Conservation (phyloP, 2,329 filamentous ascomycete genomes). For the Calonectria henricotiae region DNA sequence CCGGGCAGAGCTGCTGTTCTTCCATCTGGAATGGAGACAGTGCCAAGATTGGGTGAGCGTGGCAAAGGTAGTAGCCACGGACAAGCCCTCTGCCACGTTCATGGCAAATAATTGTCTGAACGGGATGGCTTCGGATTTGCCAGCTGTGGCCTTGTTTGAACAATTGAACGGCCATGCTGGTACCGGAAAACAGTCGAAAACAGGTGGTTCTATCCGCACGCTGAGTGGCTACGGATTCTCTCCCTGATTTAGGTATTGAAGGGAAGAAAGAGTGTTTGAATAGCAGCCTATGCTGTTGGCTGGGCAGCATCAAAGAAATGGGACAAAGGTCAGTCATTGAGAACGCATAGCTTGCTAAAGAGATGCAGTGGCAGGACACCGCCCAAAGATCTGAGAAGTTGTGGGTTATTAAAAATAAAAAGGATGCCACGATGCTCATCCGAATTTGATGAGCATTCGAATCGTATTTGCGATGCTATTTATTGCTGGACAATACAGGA, state of each 20-base stretch:
- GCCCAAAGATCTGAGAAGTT: too few species aligned
- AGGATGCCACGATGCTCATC: background rate
- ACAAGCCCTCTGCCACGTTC: background rate
- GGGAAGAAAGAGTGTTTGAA: background rate
- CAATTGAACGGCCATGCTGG: background rate
- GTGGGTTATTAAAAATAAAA: background rate
- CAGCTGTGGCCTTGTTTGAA: background rate
- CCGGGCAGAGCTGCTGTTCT: background rate
- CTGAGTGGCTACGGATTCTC: too few species aligned
- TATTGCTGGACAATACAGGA: too few species aligned
- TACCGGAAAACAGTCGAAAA: background rate
- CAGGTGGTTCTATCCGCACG: background rate
- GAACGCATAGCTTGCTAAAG: background rate
- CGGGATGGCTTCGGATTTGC: background rate
- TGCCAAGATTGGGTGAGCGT: background rate
- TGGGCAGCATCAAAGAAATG: background rate
- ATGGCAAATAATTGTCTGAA: constrained; percentile 2
- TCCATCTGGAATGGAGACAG: background rate
- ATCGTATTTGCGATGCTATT: too few species aligned
- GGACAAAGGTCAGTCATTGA: too few species aligned
- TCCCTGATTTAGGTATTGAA: background rate
- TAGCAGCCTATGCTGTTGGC: background rate
- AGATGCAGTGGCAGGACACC: too few species aligned
- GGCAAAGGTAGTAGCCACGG: background rate
- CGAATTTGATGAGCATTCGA: background rate